phyloP scores from a whole-genome alignment of 495 filamentous ascomycete genomes.

The Gamarada debralockiae region DNA sequence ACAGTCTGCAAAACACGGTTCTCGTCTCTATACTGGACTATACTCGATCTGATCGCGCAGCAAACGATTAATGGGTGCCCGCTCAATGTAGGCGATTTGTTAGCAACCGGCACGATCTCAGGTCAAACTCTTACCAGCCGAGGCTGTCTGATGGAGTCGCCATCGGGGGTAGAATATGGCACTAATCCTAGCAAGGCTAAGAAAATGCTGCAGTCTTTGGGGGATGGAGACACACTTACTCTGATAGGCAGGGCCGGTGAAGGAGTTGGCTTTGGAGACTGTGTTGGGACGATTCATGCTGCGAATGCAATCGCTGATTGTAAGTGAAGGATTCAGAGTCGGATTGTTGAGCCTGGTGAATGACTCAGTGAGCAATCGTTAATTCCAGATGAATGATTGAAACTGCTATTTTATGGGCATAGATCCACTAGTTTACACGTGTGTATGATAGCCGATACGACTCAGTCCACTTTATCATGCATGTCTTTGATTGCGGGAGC shows the following conservation, averaged over 20 bases:
- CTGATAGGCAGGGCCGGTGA: conserved; percentile 55
- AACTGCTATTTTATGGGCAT: no score
- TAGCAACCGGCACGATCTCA: conserved; percentile 88
- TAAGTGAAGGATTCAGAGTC: no score
- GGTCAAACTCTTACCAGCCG: conserved; percentile 54
- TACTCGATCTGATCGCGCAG: conserved; percentile 88
- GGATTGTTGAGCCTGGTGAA: no score
- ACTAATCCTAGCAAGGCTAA: conserved; percentile 52
- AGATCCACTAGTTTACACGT: no score
- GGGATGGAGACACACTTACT: conserved; percentile 79
- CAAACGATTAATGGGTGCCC: conserved; percentile 84
- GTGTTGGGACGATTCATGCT: conserved; percentile 45
- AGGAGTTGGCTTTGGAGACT: conserved; percentile 71
- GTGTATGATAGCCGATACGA: no score
- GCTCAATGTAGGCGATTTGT: conserved; percentile 73
- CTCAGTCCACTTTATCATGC: no score
- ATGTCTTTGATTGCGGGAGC: no score
- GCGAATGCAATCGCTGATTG: no score
- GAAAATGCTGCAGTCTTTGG: conserved; percentile 73
- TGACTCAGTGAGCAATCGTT: no score
- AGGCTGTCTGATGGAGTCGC: conserved; percentile 81
- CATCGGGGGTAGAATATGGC: conserved; percentile 48
- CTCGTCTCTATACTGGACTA: conserved; percentile 52
- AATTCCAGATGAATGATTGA: no score
- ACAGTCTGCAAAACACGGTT: conserved; percentile 53